Percentiles rank a stretch among this genome's conserved stretches.
Conservation (phyloP, 2,329 filamentous ascomycete genomes). For the Scedosporium apiospermum region DNA sequence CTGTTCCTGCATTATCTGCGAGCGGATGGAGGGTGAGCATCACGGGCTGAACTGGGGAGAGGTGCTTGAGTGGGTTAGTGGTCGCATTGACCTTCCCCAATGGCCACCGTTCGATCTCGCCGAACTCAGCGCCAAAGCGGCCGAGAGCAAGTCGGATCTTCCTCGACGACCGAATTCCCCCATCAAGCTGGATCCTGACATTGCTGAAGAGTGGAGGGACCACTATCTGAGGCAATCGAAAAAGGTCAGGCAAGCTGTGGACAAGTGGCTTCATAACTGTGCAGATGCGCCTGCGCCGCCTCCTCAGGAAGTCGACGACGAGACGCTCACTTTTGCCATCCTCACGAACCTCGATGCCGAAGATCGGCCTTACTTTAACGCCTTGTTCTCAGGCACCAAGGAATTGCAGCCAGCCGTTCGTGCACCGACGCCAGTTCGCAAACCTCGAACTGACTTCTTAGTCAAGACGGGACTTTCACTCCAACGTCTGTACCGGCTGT, state of each 20-base stretch:
- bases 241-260: conserved; percentile 84
- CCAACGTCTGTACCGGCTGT: conserved; percentile 74
- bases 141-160: conserved; percentile 45
- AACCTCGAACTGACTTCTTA: conserved; percentile 62
- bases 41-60: conserved; percentile 88
- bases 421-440: conserved; percentile 60
- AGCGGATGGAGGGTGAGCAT: conserved; percentile 48
- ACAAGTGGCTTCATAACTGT: conserved; percentile 79
- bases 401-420: conserved; percentile 47
- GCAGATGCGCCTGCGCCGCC: conserved; percentile 63
- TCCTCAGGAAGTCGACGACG: conserved; percentile 85
- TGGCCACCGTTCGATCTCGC: conserved; percentile 84
- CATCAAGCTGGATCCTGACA: conserved; percentile 79
- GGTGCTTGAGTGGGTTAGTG: conserved; percentile 85
- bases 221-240: conserved; percentile 88
- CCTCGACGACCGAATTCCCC: conserved; percentile 50
- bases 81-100: conserved; percentile 70
- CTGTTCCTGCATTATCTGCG: conserved; percentile 82
- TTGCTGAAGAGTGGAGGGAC: conserved; percentile 85
- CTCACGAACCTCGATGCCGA: conserved; percentile 72
- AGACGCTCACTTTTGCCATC: conserved; percentile 88
- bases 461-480: conserved; percentile 67
- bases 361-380: conserved; percentile 73
- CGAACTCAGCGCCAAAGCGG: conserved; percentile 49
- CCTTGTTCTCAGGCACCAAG: conserved; percentile 56